These are phyloP conservation scores for Trichoderma breve DNA, from an alignment of 2,329 filamentous ascomycete species.

Conservation along the genomic window DNA sequence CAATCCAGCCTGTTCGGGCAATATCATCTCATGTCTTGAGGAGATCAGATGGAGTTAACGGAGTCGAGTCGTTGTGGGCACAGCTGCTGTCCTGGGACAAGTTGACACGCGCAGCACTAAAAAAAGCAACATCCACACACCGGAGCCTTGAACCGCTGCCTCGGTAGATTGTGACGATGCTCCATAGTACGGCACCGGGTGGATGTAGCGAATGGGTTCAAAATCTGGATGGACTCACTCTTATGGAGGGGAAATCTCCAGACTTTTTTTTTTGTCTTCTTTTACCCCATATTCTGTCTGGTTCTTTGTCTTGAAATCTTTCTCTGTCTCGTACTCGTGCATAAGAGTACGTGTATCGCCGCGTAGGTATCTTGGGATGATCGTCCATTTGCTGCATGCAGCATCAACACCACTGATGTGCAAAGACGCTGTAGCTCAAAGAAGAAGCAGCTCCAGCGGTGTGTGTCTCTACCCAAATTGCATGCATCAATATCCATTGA, in stretches of 20 bases:
- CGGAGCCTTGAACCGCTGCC: background rate
- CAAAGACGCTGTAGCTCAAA: background rate
- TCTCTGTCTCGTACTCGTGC: background rate
- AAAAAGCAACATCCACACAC: background rate
- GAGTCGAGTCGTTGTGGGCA: background rate
- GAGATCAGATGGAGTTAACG: background rate
- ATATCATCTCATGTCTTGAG: background rate
- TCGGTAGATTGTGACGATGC: constrained; percentile 4
- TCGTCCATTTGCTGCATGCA: background rate
- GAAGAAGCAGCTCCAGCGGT: background rate
- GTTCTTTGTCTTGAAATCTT: background rate
- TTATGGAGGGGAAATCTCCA: background rate
- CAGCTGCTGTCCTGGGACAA: background rate
- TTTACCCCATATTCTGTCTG: background rate
- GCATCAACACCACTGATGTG: background rate
- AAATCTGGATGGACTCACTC: background rate
- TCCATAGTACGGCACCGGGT: background rate
- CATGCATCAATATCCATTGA: background rate
- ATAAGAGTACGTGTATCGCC: background rate
- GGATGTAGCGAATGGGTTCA: background rate
- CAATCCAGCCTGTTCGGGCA: background rate
- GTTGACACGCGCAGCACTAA: background rate
- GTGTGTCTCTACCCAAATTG: background rate
- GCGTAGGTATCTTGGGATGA: background rate
- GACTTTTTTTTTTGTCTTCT: background rate